Conservation (phyloP, 371 early-diverging fungal genomes). For the Blakeslea trispora region DNA sequence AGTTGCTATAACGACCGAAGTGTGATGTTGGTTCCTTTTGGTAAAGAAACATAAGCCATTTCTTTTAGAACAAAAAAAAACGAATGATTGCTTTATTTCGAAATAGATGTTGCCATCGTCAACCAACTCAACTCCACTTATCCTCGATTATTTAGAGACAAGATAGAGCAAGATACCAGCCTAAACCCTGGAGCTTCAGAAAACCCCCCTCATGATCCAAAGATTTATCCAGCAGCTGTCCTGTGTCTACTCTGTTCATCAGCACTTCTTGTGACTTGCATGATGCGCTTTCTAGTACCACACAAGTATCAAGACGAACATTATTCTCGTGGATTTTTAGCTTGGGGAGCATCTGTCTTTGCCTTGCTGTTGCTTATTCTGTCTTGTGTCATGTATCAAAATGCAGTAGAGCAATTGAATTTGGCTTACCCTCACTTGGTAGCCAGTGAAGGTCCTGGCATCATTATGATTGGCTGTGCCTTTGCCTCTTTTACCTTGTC, state of each 20-base stretch:
- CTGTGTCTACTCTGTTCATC: constrained; percentile 37
- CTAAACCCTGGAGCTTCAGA: constrained; percentile 38
- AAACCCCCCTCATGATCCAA: constrained; percentile 45
- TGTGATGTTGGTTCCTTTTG: constrained; percentile 45
- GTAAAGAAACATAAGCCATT: constrained; percentile 22
- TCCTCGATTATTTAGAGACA: constrained; percentile 34
- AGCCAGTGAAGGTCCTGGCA: constrained; percentile 37
- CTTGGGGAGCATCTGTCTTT: constrained; percentile 31
- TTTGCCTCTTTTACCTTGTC: constrained; percentile 36
- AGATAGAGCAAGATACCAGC: constrained; percentile 26
- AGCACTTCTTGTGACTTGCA: constrained; percentile 19
- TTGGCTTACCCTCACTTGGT: constrained; percentile 37
- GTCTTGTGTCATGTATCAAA: constrained; percentile 38
- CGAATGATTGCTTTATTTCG: background rate
- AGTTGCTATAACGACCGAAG: constrained; percentile 29
- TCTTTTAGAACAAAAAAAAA: too few species aligned
- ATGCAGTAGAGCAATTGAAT: constrained; percentile 37
- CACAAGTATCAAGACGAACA: constrained; percentile 33
- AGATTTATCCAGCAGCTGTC: constrained; percentile 38
- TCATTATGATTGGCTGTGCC: constrained; percentile 38
- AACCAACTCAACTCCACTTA: constrained; percentile 35
- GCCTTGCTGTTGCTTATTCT: constrained; percentile 33
- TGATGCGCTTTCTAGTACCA: constrained; percentile 19
- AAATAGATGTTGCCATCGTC: constrained; percentile 33
- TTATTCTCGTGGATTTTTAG: constrained; percentile 46